Evolutionary conservation across 495 filamentous ascomycete species (phyloP), one percentile per base, ranked within the genome.

Genomic region (Xylaria longipes): DNA sequence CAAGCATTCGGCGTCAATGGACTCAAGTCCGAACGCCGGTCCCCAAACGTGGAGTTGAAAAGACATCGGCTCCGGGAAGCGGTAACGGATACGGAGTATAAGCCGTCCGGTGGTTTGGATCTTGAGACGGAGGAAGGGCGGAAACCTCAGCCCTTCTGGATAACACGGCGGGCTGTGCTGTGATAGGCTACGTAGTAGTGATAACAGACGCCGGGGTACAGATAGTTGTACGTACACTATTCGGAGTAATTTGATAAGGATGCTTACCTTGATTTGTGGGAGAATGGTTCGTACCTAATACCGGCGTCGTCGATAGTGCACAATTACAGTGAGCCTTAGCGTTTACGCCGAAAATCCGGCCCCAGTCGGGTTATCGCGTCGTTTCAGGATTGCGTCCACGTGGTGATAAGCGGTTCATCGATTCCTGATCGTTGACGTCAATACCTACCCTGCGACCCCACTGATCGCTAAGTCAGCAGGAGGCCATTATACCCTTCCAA

Each of bases 11-110:
- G 96, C 86, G 70, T 97, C 95, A 71, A 98, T 91, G 64, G 95
- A 98, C 12, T 95, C 92, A 48, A 98, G 88, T 35, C 85, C 86
- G 80, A 97, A 97, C 45, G 91, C 94, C 41, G 94, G 93, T 50
- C 96, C 95, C 93, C 93, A 97, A 72, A 97, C 88, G 79, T 97
- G 92, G 48, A 98, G 88, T 86, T 95, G 89, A 17, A 97, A 84
- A 71, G 89, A 82, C 87, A 90, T 91, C 45, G 60, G 33, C 33
- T 22, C 25, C 39, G 45, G 54, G 31, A 2, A 52, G 45, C 43
- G 20, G 43, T 63, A 20, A 27, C 7, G 31, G 80, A 25, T 39
- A 43, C 45, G 52, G 37, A 45, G 12, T 60, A n/a, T 35, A 48
- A 69, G 43, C 29, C 54, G 54, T 27, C 48, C 37, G 54, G 27